These are phyloP conservation scores for Aspergillus carlsbadensis DNA, from an alignment of 495 filamentous ascomycete species.

Conservation along the genomic window DNA sequence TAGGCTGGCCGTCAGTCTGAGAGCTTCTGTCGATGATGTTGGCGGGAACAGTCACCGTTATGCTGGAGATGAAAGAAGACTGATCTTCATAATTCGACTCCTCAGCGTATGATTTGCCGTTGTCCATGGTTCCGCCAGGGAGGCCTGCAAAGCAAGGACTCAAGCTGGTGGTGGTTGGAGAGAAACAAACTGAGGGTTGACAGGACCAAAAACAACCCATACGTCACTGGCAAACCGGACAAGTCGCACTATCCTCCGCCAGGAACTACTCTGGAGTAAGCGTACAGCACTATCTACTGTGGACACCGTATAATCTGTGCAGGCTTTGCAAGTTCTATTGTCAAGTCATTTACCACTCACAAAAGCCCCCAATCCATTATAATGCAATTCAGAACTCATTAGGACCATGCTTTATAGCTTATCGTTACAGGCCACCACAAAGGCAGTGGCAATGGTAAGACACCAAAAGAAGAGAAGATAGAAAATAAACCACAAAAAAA, in stretches of 20 bases:
- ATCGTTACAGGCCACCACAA: conserved; percentile 20
- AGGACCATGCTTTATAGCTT: conserved; percentile 19
- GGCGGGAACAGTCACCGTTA: conserved; percentile 16
- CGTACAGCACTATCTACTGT: too few species aligned
- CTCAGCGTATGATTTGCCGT: conserved; percentile 9
- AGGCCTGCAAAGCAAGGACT: neutral
- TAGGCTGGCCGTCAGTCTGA: conserved; percentile 16
- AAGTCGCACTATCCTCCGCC: too few species aligned
- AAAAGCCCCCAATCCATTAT: conserved; percentile 7
- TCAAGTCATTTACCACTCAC: neutral
- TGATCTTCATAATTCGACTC: too few species aligned
- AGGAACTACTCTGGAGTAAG: too few species aligned
- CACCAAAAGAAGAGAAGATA: conserved; percentile 17
- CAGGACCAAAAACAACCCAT: neutral
- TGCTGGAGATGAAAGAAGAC: neutral
- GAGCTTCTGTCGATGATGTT: neutral
- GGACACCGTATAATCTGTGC: too few species aligned
- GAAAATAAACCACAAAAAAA: conserved; percentile 15
- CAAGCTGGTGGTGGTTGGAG: neutral
- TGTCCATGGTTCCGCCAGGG: conserved; percentile 15
- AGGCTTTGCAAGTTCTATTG: too few species aligned
- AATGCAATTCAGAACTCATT: conserved; percentile 14
- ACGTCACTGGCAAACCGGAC: neutral
- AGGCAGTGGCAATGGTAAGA: conserved; percentile 17
- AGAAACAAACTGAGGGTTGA: neutral